Base-by-base conservation (phyloP, 2,329 filamentous ascomycete genomes). In the Apiospora phragmitis region DNA sequence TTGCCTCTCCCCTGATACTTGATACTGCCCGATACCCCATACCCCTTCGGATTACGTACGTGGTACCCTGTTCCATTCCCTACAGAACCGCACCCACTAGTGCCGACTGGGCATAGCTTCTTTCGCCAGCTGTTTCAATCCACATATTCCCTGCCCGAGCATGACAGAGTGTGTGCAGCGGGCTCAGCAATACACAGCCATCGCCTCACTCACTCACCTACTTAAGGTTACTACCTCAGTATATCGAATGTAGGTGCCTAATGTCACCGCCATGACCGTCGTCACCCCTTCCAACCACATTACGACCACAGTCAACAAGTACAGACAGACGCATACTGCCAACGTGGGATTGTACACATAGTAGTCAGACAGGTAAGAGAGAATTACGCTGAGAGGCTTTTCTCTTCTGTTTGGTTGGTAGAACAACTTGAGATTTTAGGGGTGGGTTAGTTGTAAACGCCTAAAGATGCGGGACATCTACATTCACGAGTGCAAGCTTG, bases 1-100 rank as follows among this genome's bases (percentile, higher is more conserved):
- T 55, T 8, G 49, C 32, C 49, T 55, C 49, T 55, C n/a, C 51
- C 29, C 51, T 59, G 29, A 59, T 32, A 21, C 51, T 35, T 21
- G 51, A 59, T 59, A 59, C 51, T 59, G 51, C 51, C 51, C 51
- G 51, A 59, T 59, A 59, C 51, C 51, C 51, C 51, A 59, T 59
- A 59, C 29, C 51, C 43, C 43, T 47, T 47, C 21, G 18, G 49
- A 55, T 55, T 55, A 55, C 49, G 49, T 55, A 55, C 49, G 49
- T 32, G 49, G 26, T 32, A 35, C 26, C 51, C 51, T 59, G 51
- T 59, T 59, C 21, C 51, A 59, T 35, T 21, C 51, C 51, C 21
- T 62, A 29, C 55, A 38, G 55, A n/a, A 62, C 55, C 18, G 32
- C 55, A 62, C 9, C 32, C 32, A 62, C 55, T 38, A 35, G 18